Conservation (phyloP, 257 asterid genomes). For the Solanum chmielewskii region DNA sequence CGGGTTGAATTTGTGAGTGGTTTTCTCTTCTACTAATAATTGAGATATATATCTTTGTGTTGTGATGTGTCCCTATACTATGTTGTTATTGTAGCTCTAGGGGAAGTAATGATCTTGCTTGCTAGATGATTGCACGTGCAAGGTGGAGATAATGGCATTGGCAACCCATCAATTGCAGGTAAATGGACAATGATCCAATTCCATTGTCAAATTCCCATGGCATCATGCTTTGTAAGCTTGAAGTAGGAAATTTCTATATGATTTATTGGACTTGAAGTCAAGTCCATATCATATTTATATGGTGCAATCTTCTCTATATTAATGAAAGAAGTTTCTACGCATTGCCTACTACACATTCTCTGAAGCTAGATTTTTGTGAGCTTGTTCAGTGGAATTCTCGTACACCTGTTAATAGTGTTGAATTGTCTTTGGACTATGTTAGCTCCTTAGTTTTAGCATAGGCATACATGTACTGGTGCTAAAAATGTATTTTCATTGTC, state of each 20-base stretch:
- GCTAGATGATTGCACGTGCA: conserved; percentile 11
- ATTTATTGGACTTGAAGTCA: neutral
- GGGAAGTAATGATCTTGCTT: conserved; percentile 11
- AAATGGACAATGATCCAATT: neutral
- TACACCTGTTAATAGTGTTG: neutral
- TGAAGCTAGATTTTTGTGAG: neutral
- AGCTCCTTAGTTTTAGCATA: neutral
- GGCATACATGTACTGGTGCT: neutral
- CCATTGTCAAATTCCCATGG: neutral
- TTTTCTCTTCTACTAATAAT: neutral
- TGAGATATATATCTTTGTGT: conserved; percentile 3
- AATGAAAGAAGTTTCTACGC: neutral
- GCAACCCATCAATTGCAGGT: conserved; percentile 52
- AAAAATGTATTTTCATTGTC: neutral
- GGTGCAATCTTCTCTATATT: neutral
- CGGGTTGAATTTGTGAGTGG: neutral
- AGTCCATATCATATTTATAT: neutral
- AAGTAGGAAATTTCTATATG: neutral
- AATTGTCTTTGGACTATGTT: neutral
- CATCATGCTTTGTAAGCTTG: neutral
- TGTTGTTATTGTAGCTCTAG: neutral
- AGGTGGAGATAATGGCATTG: conserved; percentile 42
- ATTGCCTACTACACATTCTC: neutral
- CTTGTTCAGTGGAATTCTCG: neutral
- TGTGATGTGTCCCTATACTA: neutral